Conservation (phyloP, 768 basidiomycete species). For the Boletus rex-veris region DNA sequence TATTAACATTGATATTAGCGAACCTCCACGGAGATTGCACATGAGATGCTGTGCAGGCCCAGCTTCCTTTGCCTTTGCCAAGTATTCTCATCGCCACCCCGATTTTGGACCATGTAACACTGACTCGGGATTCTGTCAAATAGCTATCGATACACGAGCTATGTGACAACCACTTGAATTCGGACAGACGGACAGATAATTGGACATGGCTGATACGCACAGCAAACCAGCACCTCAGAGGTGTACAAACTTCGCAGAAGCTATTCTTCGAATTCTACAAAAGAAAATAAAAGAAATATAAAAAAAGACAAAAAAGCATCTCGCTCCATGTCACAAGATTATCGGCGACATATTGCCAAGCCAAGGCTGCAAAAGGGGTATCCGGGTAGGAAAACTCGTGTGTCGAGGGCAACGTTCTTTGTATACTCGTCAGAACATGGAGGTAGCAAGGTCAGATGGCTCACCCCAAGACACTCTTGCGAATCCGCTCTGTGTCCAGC, state of each 20-base stretch:
- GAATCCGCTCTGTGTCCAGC: neutral
- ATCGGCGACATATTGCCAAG: neutral
- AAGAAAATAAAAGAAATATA: neutral
- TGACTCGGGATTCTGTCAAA: neutral
- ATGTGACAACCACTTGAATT: constrained; percentile 6
- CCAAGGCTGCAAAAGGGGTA: constrained; percentile 6
- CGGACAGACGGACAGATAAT: constrained; percentile 1
- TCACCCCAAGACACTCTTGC: constrained; percentile 6
- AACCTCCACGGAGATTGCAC: neutral
- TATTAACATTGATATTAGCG: neutral
- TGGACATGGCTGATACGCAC: constrained; percentile 13
- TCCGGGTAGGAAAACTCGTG: neutral
- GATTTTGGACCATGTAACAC: no score
- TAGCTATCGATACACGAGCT: constrained; percentile 9
- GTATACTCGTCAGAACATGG: neutral
- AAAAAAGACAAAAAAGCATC: constrained; percentile 3
- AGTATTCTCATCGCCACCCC: no score
- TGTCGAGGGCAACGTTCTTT: neutral
- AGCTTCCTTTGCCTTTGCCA: no score
- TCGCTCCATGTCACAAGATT: constrained; percentile 18
- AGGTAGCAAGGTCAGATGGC: neutral
- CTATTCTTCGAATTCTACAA: neutral
- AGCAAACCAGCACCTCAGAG: constrained; percentile 9
- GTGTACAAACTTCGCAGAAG: neutral
- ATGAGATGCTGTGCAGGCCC: no score